phyloP scores from a whole-genome alignment of 352 stramenopile species.

The Globisporangium carolinianum region DNA sequence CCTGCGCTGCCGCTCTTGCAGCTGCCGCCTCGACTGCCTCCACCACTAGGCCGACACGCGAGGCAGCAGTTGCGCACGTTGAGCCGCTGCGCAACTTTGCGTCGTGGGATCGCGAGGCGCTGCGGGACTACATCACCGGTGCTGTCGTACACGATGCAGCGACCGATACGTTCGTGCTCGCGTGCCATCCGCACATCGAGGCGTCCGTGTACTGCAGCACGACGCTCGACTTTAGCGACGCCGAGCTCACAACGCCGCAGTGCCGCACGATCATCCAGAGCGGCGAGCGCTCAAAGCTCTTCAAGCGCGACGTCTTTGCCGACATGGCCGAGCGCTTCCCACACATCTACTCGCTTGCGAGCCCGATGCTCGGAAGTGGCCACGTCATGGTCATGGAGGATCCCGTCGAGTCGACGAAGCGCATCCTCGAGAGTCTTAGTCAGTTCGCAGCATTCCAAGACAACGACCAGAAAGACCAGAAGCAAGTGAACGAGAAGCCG shows the following conservation, averaged over 20 bases:
- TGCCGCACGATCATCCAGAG: constrained; percentile 37
- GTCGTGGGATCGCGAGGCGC: constrained; percentile 26
- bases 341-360: constrained; percentile 29
- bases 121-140: constrained; percentile 27
- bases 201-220: constrained; percentile 35
- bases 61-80: constrained; percentile 22
- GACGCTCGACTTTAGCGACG: constrained; percentile 23
- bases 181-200: constrained; percentile 37
- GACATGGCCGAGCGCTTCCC: constrained; percentile 21
- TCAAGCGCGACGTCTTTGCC: constrained; percentile 23
- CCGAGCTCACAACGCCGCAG: constrained; percentile 26
- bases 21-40: neutral
- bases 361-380: constrained; percentile 29
- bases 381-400: constrained; percentile 52
- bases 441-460: constrained; percentile 12
- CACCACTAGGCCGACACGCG: neutral
- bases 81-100: constrained; percentile 31
- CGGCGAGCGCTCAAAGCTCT: constrained; percentile 41
- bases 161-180: constrained; percentile 17
- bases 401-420: constrained; percentile 23
- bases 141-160: constrained; percentile 14
- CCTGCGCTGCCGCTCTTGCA: too few relatives aligned
- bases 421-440: constrained; percentile 28
- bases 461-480: neutral
- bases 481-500: too few relatives aligned